These are phyloP conservation scores for Cutaneotrichosporon cyanovorans DNA, from an alignment of 1,284 basidiomycete species.

Conservation along the genomic window DNA sequence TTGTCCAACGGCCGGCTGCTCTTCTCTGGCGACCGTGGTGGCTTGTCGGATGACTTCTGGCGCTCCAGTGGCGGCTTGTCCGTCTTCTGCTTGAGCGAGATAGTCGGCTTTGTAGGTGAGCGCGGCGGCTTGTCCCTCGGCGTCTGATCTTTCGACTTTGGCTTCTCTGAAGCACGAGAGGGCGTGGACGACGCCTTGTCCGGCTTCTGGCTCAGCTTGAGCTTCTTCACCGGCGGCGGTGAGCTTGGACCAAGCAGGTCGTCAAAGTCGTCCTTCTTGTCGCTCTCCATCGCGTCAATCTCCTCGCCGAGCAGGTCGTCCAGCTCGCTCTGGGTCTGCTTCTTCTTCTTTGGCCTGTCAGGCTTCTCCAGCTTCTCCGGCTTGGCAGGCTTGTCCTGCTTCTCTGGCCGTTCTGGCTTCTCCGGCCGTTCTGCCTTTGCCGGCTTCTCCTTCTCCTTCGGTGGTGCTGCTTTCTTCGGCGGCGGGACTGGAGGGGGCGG, in stretches of 20 bases:
- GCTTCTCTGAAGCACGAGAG: neutral
- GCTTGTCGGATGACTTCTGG: neutral
- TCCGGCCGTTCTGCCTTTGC: neutral
- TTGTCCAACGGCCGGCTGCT: neutral
- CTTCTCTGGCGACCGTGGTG: neutral
- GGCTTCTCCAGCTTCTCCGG: slow-evolving; percentile 7
- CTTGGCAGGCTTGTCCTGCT: slow-evolving; percentile 3
- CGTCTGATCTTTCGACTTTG: neutral
- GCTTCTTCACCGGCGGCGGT: slow-evolving; percentile 26
- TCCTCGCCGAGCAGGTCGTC: slow-evolving; percentile 43
- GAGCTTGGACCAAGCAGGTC: slow-evolving; percentile 23
- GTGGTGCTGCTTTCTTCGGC: slow-evolving; percentile 3
- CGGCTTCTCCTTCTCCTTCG: slow-evolving; percentile 10
- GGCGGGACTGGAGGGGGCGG: slow-evolving; percentile 37
- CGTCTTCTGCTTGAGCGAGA: slow-evolving; percentile 1
- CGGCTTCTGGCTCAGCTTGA: slow-evolving; percentile 20
- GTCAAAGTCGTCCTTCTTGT: slow-evolving; percentile 19
- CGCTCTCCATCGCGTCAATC: slow-evolving; percentile 37
- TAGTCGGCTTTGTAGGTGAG: neutral
- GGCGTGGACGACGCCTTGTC: neutral
- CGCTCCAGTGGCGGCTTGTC: neutral
- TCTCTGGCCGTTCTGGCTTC: neutral
- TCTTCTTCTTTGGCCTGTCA: slow-evolving; percentile 4
- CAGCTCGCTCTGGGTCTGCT: slow-evolving; percentile 13
- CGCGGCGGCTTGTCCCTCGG: neutral